These are phyloP conservation scores for Capsicum pubescens DNA, from an alignment of 257 asterid genomes.

Conservation along the genomic window DNA sequence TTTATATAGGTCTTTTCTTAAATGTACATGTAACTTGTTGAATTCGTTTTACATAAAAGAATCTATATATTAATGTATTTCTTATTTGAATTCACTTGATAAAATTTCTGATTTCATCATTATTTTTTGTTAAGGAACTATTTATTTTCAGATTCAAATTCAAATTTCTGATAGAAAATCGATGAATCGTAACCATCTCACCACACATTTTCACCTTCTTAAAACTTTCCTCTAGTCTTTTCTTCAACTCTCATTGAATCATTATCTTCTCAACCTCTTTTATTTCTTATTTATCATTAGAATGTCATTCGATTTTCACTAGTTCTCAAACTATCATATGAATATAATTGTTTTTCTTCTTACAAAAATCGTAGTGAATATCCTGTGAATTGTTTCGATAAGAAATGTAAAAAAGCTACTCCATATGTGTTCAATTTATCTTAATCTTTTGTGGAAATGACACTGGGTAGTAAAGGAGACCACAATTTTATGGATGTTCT, in stretches of 20 bases:
- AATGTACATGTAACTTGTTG: too few species aligned
- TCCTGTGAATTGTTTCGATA: neutral
- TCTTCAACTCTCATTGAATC: neutral
- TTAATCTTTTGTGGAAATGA: neutral
- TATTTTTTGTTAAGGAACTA: too few species aligned
- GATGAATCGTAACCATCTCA: too few species aligned
- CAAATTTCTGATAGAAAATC: too few species aligned
- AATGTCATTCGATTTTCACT: neutral
- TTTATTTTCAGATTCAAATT: too few species aligned
- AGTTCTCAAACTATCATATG: neutral
- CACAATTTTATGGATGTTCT: neutral
- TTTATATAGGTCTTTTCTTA: too few species aligned
- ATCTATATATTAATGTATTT: too few species aligned
- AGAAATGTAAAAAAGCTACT: neutral
- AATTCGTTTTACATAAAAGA: too few species aligned
- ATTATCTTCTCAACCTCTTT: neutral
- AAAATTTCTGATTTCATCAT: too few species aligned
- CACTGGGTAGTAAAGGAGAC: conserved; percentile 8
- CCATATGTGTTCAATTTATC: neutral
- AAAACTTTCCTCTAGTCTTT: neutral
- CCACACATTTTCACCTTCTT: neutral
- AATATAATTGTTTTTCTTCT: neutral
- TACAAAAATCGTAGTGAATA: neutral
- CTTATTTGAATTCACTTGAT: neutral
- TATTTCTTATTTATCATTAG: neutral